Evolutionary conservation across 202 grass and related monocot species (phyloP).

Genomic region (Carex arenaria): DNA sequence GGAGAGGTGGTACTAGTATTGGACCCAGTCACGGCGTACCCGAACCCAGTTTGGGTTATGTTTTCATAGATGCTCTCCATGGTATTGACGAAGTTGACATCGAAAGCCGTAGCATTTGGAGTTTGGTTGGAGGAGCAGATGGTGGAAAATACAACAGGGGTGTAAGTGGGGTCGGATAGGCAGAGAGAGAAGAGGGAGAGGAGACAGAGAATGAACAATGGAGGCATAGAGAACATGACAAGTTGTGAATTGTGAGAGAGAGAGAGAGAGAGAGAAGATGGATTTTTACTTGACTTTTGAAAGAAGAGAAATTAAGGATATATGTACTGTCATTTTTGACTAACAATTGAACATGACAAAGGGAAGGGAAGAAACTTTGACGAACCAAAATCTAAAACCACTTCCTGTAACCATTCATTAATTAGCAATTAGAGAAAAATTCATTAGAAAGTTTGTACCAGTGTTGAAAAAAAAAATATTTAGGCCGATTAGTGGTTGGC

Average conservation of each 20-base stretch:
- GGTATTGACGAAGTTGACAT: conserved; percentile 60
- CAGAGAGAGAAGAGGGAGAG: neutral
- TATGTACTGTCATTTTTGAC: too few species aligned
- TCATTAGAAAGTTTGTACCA: neutral
- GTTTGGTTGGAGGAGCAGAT: conserved; percentile 28
- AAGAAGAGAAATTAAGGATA: too few species aligned
- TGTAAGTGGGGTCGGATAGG: neutral
- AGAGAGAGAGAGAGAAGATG: neutral
- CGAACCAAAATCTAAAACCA: too few species aligned
- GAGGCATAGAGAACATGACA: too few species aligned
- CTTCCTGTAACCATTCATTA: neutral
- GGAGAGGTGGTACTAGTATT: neutral
- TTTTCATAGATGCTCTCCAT: conserved; percentile 60
- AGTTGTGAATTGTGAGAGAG: too few species aligned
- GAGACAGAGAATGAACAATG: neutral
- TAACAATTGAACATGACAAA: neutral
- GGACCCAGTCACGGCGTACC: conserved; percentile 29
- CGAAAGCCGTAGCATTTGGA: conserved; percentile 35
- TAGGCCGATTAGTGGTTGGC: too few species aligned
- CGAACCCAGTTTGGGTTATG: conserved; percentile 50
- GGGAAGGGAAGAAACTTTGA: neutral
- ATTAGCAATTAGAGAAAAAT: neutral
- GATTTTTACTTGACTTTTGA: neutral
- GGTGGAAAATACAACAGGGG: conserved; percentile 36
- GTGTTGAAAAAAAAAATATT: too few species aligned